phyloP scores from a whole-genome alignment of 768 basidiomycete species.

The Galerina sulciceps region DNA sequence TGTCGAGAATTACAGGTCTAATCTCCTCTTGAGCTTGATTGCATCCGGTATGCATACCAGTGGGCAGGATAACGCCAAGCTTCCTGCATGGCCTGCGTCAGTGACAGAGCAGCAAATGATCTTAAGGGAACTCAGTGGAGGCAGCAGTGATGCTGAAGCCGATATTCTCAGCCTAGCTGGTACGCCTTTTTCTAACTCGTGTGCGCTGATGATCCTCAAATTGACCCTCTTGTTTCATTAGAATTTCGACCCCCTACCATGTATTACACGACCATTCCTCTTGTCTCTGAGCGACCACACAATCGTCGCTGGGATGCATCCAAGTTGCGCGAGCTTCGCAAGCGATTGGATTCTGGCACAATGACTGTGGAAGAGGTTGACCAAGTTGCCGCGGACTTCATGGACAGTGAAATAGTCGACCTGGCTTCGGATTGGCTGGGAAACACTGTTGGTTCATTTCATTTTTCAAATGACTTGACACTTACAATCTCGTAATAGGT shows the following conservation, averaged over 20 bases:
- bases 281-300: constrained; percentile 82
- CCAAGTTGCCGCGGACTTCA: constrained; percentile 84
- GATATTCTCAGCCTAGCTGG: constrained; percentile 88
- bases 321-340: constrained; percentile 91
- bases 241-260: constrained; percentile 92
- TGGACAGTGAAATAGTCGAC: constrained; percentile 94
- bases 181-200: constrained; percentile 40
- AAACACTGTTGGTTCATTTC: constrained; percentile 71
- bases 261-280: constrained; percentile 96
- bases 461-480: neutral
- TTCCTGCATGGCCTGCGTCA: constrained; percentile 68
- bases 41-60: constrained; percentile 70
- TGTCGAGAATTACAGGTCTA: constrained; percentile 94
- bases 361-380: constrained; percentile 89
- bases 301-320: constrained; percentile 94
- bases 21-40: constrained; percentile 88
- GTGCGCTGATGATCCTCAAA: neutral
- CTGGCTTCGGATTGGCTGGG: constrained; percentile 98
- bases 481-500: constrained; percentile 50
- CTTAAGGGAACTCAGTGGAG: constrained; percentile 87
- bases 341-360: constrained; percentile 88
- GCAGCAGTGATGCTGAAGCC: constrained; percentile 76
- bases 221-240: constrained; percentile 32
- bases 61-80: constrained; percentile 61
- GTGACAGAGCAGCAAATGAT: constrained; percentile 98